Evolutionary conservation across 202 grass and related monocot species (phyloP), one percentile per base, ranked within the genome.

Genomic region (Cymbopogon flexuosus): DNA sequence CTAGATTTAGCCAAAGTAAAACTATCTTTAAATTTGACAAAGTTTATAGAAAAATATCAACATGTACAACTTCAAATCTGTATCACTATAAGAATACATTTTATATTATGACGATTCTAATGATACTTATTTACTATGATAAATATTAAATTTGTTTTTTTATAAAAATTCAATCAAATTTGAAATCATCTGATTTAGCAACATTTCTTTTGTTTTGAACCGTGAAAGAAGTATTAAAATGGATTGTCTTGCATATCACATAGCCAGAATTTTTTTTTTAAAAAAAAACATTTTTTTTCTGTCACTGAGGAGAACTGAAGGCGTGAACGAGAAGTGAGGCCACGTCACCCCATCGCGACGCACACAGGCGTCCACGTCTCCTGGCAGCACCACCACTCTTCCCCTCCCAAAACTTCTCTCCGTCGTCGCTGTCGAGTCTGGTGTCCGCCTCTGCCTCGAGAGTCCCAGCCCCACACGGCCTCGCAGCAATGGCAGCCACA

Each of bases 331-430:
- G 19, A 61, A 62, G 65, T 84, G 51, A 22, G 2, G 15, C 73
- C 73, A 84, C 64, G 73, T 62, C 29, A 41, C 0, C 51, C 51
- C 27, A 62, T 77, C 73, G 18, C 19, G 64, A 77, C 19, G 81
- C 52, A 10, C 36, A 46, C 24, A 69, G 8, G n/a, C 62, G 11
- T 51, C 72, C 72, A 84, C 73, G 73, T 46, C 64, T 84, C 64
- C 51, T 22, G 16, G 8, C 14, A 27, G 9, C 68, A 19, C 42
- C 69, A 70, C 31, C 30, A 24, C 16, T 57, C 10, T 60, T 12
- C 24, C 76, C 33, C 45, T 39, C 72, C 33, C 5, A 75, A 74
- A 59, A 27, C 27, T 27, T 27, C 27, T 27, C 27, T 27, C 27
- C 27, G 27, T 27, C 60, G 11, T 62, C 58, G 58, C 56, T 59